These are phyloP conservation scores for Sugiyamaella valdiviana DNA, from an alignment of 805 yeast genomes.

Conservation along the genomic window DNA sequence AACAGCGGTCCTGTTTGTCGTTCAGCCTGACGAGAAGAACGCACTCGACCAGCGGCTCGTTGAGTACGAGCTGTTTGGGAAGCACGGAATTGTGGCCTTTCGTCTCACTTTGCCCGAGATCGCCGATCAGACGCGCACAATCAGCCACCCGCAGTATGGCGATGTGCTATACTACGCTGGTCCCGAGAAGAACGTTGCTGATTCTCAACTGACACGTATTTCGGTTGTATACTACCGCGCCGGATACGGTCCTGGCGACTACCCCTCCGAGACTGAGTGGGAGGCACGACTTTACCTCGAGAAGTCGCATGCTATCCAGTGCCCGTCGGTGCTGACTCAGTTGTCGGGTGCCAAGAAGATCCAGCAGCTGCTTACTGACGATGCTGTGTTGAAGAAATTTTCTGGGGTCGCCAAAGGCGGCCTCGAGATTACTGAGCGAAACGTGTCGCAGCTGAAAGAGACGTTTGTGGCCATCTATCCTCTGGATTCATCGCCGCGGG, in stretches of 20 bases:
- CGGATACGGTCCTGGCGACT: constrained; percentile 84
- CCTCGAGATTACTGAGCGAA: constrained; percentile 26
- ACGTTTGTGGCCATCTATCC: constrained; percentile 90
- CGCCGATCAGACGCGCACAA: constrained; percentile 13
- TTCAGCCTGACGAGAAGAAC: constrained; percentile 82
- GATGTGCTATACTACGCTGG: not conserved
- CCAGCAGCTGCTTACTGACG: constrained; percentile 77
- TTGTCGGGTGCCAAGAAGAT: constrained; percentile 89
- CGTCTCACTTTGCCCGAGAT: constrained; percentile 66
- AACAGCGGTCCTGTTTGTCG: constrained; percentile 59
- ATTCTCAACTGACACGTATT: constrained; percentile 54
- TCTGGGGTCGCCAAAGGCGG: constrained; percentile 20
- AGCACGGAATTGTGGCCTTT: constrained; percentile 52
- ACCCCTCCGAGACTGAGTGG: constrained; percentile 65
- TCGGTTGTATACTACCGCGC: constrained; percentile 87
- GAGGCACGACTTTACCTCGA: constrained; percentile 67
- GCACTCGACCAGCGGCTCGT: constrained; percentile 85
- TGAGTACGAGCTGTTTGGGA: constrained; percentile 59
- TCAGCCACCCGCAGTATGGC: not conserved
- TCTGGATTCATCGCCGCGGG: constrained; percentile 58
- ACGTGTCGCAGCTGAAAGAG: constrained; percentile 34
- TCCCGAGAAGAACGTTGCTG: not conserved
- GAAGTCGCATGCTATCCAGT: constrained; percentile 72
- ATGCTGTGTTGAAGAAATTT: constrained; percentile 43
- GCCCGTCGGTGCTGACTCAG: constrained; percentile 86